Evolutionary conservation across 768 basidiomycete genomes (phyloP), one percentile per base, ranked within the genome.

Genomic region (Tubosaeta sp.): DNA sequence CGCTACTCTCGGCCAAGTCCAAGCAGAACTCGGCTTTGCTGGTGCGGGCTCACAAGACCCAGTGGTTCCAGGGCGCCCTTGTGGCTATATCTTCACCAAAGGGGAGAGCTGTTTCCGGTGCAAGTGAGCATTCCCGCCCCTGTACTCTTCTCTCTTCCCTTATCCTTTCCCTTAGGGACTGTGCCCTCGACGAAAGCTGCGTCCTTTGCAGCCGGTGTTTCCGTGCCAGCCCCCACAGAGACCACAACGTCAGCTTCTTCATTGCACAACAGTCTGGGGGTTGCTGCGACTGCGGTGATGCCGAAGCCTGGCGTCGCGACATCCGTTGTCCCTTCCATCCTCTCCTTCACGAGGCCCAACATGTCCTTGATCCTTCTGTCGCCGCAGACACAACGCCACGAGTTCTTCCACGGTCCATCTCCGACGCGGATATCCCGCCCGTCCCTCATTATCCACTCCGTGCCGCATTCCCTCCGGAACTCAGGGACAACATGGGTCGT

Each of bases 261-360:
- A 87, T 95, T 58, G 86, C 89, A 8, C 90, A 90, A 51, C 93
- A 96, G 59, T 86, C 89, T 0, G 89, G 93, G 7, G 90, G 93
- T 5, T 94, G 90, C 59, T 99, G 96, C 64, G 94, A 97, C 69
- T 97, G 95, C 60, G 93, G 93, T 14, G 94, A 97, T 61, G 75
- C 79, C 21, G 88, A 95, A 61, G 90, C 91, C 2, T 98, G 94
- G 93, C 78, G 83, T 30, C 60, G 64, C 6, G 72, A 80, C 6
- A 76, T 89, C 14, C 67, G 74, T 12, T 94, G 92, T 65, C 83
- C 85, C 0, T 81, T 80, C 61, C 91, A 95, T 61, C 90, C 91
- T 12, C 77, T 83, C 31, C 63, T 68, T 49, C 57, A 49, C 40
- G 64, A 60, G 9, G 11, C 54, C 2, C 54, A 62, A 41, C 47